Base-by-base conservation (phyloP, 1,284 basidiomycete species). In the Chalciporus sp. region DNA sequence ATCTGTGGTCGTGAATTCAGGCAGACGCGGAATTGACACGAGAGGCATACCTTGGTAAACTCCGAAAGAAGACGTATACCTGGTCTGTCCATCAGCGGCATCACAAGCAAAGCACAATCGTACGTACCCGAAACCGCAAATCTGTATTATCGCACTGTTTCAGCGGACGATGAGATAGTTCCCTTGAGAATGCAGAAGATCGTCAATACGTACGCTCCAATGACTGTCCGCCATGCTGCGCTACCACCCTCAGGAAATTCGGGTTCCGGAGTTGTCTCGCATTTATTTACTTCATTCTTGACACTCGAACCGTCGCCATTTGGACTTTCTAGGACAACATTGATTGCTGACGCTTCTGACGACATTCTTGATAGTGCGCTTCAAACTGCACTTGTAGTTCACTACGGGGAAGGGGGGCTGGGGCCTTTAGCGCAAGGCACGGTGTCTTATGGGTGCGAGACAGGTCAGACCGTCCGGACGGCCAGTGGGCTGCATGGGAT, bases 31-130 rank as follows among this genome's bases (percentile, higher is more conserved):
- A 28, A 20, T 33, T 20, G 20, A 7, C 0, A 16, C 6, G 16
- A 35, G 17, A 1, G 4, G 7, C 35, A 33, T 54, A 69, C 80
- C 59, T 61, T 68, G 65, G 55, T 69, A 71, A 26, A 68, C 61
- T 1, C 68, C 68, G 47, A 61, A 68, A 12, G 70, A 58, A 7
- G 55, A 0, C 3, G 49, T 51, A 33, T 71, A 72, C 14, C 70
- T 70, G 47, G 40, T 33, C 40, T 4, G 26, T 31, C 14, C 26
- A 7, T 5, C 40, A 33, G 31, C 14, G 3, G 12, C 12, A 12
- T 14, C 31, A 33, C 6, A 14, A 14, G 12, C 31, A 33, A 33
- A 33, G 6, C 1, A 6, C 4, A 1, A 19, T 7, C 44, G 2
- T 29, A 43, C 55, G 35, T 39, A 72, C 70, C 69, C 70, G 20